These are phyloP conservation scores for Phytophthora uliginosa DNA, from an alignment of 352 stramenopile genomes.

Conservation along the genomic window DNA sequence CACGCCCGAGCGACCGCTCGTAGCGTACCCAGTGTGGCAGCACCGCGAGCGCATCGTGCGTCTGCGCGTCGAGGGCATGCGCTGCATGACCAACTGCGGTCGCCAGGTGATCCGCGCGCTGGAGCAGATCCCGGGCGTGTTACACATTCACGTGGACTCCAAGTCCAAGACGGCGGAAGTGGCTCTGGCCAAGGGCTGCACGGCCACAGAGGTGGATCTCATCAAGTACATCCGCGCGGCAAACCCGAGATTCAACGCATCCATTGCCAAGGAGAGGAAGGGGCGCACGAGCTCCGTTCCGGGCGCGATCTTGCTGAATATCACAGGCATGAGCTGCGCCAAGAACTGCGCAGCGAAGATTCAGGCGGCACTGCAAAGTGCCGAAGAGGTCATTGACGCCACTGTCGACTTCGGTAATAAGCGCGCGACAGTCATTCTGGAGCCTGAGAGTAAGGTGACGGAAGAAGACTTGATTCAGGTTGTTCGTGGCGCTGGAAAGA, in stretches of 20 bases:
- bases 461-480: slow-evolving; percentile 78
- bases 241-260: slow-evolving; percentile 82
- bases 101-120: slow-evolving; percentile 82
- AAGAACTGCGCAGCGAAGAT: slow-evolving; percentile 75
- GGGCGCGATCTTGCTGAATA: slow-evolving; percentile 74
- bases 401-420: slow-evolving; percentile 79
- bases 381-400: slow-evolving; percentile 70
- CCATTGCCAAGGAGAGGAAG: slow-evolving; percentile 68
- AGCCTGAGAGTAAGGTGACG: slow-evolving; percentile 63
- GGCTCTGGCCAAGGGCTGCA: slow-evolving; percentile 81
- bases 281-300: slow-evolving; percentile 59
- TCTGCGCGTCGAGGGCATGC: slow-evolving; percentile 85
- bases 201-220: slow-evolving; percentile 86
- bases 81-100: slow-evolving; percentile 91
- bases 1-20: slow-evolving; percentile 47
- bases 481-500: slow-evolving; percentile 54
- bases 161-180: slow-evolving; percentile 84
- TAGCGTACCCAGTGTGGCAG: slow-evolving; percentile 87
- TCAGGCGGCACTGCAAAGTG: slow-evolving; percentile 56
- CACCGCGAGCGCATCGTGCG: slow-evolving; percentile 84
- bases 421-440: slow-evolving; percentile 76
- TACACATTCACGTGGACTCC: slow-evolving; percentile 88
- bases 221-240: slow-evolving; percentile 85
- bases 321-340: slow-evolving; percentile 84
- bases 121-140: slow-evolving; percentile 83